Percentiles rank a stretch among this genome's conserved stretches.
These are phyloP conservation scores for Talinum fruticosum DNA, from an alignment of 148 eudicot species.

Conservation along the genomic window DNA sequence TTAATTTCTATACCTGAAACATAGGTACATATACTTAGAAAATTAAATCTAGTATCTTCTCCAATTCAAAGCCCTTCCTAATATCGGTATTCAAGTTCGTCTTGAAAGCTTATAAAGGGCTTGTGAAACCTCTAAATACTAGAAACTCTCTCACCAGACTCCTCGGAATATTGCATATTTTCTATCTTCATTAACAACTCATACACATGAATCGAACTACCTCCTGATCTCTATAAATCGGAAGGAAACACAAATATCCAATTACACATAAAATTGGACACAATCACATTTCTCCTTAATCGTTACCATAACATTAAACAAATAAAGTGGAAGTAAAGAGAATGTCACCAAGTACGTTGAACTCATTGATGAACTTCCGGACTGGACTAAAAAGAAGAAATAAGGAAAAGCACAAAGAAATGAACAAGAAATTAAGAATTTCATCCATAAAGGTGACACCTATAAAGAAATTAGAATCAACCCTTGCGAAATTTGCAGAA, in stretches of 20 bases:
- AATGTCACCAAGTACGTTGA: too few species aligned
- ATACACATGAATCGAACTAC: background rate
- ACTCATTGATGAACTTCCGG: too few species aligned
- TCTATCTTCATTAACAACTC: constrained; percentile 48
- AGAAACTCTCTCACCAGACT: constrained; percentile 86
- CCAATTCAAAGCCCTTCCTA: constrained; percentile 79
- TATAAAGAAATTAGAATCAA: too few species aligned
- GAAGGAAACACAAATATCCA: background rate
- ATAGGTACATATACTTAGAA: constrained; percentile 73
- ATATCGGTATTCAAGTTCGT: constrained; percentile 76
- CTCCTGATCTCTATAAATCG: constrained; percentile 8
- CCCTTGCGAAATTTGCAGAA: background rate
- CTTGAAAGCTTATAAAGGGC: constrained; percentile 69
- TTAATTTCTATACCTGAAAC: constrained; percentile 58
- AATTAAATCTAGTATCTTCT: constrained; percentile 77
- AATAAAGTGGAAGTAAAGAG: too few species aligned
- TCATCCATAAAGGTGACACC: background rate
- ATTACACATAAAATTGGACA: too few species aligned
- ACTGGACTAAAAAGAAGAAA: too few species aligned
- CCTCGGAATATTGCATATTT: constrained; percentile 84
- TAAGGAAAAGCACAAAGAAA: too few species aligned
- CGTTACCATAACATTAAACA: too few species aligned
- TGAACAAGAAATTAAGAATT: too few species aligned
- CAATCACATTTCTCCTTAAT: too few species aligned
- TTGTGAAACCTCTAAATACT: constrained; percentile 89